phyloP scores from a whole-genome alignment of 2,329 filamentous ascomycete species.

The Paraphoma sp. region DNA sequence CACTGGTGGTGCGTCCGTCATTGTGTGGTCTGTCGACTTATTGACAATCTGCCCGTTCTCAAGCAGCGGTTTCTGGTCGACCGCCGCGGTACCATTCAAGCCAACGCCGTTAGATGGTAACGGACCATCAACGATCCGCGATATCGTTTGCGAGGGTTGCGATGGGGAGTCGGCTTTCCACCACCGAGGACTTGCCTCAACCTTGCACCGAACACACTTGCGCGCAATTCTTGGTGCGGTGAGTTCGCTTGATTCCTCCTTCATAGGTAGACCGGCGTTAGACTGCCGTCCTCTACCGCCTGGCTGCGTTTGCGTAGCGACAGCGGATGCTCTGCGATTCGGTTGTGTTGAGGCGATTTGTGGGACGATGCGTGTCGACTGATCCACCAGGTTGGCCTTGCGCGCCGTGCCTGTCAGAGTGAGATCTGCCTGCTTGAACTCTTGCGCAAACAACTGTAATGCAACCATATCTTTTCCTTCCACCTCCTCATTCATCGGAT shows the following conservation, averaged over 20 bases:
- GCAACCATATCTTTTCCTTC: constrained; percentile 77
- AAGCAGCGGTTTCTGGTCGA: constrained; percentile 19
- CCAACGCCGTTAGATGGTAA: constrained; percentile 28
- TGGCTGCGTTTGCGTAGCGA: constrained; percentile 40
- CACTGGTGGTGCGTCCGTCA: constrained; percentile 39
- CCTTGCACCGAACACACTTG: constrained; percentile 54
- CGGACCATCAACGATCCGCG: constrained; percentile 28
- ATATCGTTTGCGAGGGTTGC: constrained; percentile 7
- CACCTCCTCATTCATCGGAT: constrained; percentile 79
- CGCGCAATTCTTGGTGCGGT: constrained; percentile 39
- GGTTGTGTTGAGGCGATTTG: constrained; percentile 31
- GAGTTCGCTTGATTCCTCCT: constrained; percentile 46
- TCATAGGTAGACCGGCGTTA: constrained; percentile 43
- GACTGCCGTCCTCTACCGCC: constrained; percentile 43
- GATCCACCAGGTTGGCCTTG: constrained; percentile 81
- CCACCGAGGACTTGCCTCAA: constrained; percentile 74
- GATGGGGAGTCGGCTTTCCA: constrained; percentile 44
- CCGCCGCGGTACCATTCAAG: constrained; percentile 11
- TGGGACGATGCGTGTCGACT: constrained; percentile 61
- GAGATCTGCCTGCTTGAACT: constrained; percentile 93
- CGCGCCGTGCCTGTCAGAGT: constrained; percentile 89
- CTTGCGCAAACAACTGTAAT: constrained; percentile 84
- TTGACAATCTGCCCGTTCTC: constrained; percentile 30
- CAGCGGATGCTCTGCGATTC: constrained; percentile 52
- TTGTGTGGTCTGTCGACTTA: constrained; percentile 31